Percentiles rank a stretch among this genome's conserved stretches.
phyloP scores from a whole-genome alignment of 306 rosid species.

The Cicer bijugum region DNA sequence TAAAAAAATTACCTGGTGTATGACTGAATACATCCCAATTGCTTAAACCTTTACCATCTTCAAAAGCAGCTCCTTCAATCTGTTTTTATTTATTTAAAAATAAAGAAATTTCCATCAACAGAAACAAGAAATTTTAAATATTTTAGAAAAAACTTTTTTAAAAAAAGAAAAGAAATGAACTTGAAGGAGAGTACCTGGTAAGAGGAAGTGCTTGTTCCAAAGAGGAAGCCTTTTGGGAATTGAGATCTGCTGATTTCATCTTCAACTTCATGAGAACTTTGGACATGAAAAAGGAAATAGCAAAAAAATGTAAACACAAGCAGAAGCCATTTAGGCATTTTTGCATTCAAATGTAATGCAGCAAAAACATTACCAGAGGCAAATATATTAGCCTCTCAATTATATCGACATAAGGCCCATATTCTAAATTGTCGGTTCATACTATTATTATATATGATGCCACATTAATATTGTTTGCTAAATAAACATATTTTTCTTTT shows the following conservation, averaged over 20 bases:
- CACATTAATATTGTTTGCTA: too few relatives aligned
- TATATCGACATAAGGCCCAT: too few relatives aligned
- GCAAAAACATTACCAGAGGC: too few relatives aligned
- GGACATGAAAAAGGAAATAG: slow-evolving; percentile 42
- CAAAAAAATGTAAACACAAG: neutral
- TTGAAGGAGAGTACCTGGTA: slow-evolving; percentile 51
- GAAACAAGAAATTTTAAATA: neutral
- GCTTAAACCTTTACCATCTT: slow-evolving; percentile 64
- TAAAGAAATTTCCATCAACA: neutral
- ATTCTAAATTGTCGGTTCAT: too few relatives aligned
- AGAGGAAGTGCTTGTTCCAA: slow-evolving; percentile 67
- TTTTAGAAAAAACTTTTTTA: neutral
- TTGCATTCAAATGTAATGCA: slow-evolving; percentile 1
- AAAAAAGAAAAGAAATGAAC: neutral
- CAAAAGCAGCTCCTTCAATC: slow-evolving; percentile 67
- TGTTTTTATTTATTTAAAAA: neutral
- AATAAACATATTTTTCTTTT: too few relatives aligned
- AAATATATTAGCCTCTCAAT: too few relatives aligned
- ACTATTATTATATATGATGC: too few relatives aligned
- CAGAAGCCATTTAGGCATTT: neutral
- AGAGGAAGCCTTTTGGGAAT: slow-evolving; percentile 60
- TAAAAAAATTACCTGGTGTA: slow-evolving; percentile 49
- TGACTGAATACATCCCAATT: slow-evolving; percentile 70
- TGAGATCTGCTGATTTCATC: slow-evolving; percentile 48
- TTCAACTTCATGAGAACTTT: slow-evolving; percentile 32